Evolutionary conservation across 2,329 filamentous ascomycete species (phyloP), one percentile per base, ranked within the genome.

Genomic region (Cordyceps tenuipes): DNA sequence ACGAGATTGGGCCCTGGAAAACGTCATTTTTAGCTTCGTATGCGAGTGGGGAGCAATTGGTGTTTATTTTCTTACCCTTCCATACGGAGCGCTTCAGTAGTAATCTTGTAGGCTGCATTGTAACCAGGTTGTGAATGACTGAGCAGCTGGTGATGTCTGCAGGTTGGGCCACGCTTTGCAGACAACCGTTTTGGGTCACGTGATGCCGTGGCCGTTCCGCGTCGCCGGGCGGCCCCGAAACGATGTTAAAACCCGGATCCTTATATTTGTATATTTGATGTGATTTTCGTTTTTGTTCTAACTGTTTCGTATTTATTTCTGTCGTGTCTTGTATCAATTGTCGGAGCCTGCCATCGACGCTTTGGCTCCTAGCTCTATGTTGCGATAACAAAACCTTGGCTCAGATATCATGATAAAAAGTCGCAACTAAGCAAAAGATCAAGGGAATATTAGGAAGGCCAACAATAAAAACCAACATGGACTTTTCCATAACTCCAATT

Each of bases 41-140:
- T n/a, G 21, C 48, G 21, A 1, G 21, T 3, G 19, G 9, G 19
- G 29, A 43, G 9, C 10, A 46, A 15, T 52, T 12, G 7, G 8
- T 26, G 21, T 19, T 31, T 3, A 2, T 21, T 29, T 15, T 60
- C 75, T 66, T 75, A 91, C 90, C 90, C 82, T 95, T 95, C 90
- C 90, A 95, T 69, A 92, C 86, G 54, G 90, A 94, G 67, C 90
- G 87, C 76, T 85, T 86, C 43, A 89, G 71, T 19, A 90, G 80
- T 68, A 78, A 79, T 69, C 84, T 79, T 67, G 88, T 90, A 64
- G 86, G 81, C 72, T 86, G 81, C 88, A 91, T 91, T 69, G 67
- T 76, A 57, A 63, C 64, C 66, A 59, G 12, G 31, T 57, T 50
- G 31, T 15, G 29, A 23, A 31, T 59, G 49, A 12, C 29, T 9